phyloP scores from a whole-genome alignment of 768 basidiomycete species.

The Rhizopogon vulgaris region DNA sequence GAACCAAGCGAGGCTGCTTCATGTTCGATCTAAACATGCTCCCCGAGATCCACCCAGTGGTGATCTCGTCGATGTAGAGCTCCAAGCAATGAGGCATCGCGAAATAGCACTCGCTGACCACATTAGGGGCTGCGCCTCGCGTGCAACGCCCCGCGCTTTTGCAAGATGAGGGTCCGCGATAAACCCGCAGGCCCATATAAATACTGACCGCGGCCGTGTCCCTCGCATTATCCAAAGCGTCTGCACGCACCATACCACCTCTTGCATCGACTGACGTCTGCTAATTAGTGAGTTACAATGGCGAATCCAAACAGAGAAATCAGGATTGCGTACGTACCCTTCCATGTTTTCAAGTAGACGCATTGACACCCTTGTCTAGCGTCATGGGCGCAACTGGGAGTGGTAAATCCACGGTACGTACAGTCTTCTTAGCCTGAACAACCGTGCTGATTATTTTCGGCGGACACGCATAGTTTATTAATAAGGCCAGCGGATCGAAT shows the following conservation, averaged over 20 bases:
- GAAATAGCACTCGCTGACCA: background rate
- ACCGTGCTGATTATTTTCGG: background rate
- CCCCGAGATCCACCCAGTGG: background rate
- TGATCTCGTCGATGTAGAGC: background rate
- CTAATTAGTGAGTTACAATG: constrained; percentile 13
- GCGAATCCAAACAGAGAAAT: constrained; percentile 22
- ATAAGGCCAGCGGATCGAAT: constrained; percentile 36
- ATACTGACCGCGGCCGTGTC: background rate
- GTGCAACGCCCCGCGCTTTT: constrained; percentile 4
- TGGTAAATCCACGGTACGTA: constrained; percentile 30
- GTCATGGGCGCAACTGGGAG: constrained; percentile 31
- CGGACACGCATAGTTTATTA: constrained; percentile 36
- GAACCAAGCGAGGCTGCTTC: background rate
- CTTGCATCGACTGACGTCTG: background rate
- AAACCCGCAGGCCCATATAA: constrained; percentile 3
- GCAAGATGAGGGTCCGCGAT: background rate
- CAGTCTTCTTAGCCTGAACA: too few relatives aligned
- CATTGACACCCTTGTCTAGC: constrained; percentile 6
- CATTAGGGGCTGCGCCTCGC: background rate
- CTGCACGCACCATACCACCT: background rate
- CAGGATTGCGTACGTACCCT: constrained; percentile 25
- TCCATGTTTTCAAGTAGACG: background rate
- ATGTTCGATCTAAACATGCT: background rate
- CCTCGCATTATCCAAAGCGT: background rate
- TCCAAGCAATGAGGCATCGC: background rate